These are phyloP conservation scores for Croton setiger DNA, from an alignment of 441 rosid species.

Conservation along the genomic window DNA sequence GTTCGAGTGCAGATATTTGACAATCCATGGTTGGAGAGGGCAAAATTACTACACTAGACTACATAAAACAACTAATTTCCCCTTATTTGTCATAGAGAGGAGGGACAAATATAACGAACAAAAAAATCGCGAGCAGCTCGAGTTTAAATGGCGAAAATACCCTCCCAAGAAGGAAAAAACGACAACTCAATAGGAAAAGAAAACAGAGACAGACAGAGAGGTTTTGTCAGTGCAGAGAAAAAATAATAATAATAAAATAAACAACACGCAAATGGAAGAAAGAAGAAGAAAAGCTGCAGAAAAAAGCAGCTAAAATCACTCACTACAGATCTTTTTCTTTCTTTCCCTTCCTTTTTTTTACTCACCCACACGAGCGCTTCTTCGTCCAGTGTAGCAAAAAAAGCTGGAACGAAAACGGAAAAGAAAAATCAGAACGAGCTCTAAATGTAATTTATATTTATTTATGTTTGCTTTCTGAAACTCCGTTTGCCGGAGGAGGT, in stretches of 20 bases:
- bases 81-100: neutral
- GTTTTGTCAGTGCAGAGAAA: conserved; percentile 26
- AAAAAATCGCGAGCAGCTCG: neutral
- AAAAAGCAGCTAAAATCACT: conserved; percentile 11
- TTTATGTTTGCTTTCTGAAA: conserved; percentile 10
- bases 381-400: neutral
- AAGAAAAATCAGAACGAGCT: neutral
- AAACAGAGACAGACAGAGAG: conserved; percentile 16
- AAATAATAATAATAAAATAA: neutral
- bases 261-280: conserved; percentile 17
- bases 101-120: neutral
- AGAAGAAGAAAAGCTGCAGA: conserved; percentile 26
- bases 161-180: conserved; percentile 20
- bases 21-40: no score
- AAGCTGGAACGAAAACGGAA: neutral
- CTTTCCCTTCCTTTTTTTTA: conserved; percentile 2
- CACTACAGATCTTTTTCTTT: conserved; percentile 14
- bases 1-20: no score
- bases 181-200: conserved; percentile 24
- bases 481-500: conserved; percentile 1
- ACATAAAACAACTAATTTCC: no score
- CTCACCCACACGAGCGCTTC: conserved; percentile 24
- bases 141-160: conserved; percentile 14
- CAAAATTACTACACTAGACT: no score
- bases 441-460: no score